These are phyloP conservation scores for Baeospora myosura DNA, from an alignment of 1,284 basidiomycete genomes.

Conservation along the genomic window DNA sequence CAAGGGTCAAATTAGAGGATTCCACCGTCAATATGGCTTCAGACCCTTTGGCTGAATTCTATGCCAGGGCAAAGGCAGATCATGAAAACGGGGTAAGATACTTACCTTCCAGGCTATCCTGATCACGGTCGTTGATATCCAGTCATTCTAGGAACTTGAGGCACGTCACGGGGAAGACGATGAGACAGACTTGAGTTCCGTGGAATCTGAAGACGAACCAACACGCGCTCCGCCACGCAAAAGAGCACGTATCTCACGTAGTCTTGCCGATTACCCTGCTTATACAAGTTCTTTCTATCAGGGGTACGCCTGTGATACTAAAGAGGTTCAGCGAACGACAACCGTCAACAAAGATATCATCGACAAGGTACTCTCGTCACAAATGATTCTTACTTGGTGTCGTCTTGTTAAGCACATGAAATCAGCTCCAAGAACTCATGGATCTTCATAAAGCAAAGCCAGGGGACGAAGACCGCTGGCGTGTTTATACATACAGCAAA, in stretches of 20 bases:
- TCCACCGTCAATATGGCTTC: constrained; percentile 6
- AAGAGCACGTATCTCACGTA: not conserved
- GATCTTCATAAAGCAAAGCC: constrained; percentile 51
- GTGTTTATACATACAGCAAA: constrained; percentile 54
- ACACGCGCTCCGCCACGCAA: not conserved
- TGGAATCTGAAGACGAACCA: constrained; percentile 19
- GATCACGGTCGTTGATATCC: not conserved
- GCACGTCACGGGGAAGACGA: constrained; percentile 15
- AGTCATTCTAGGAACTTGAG: constrained; percentile 7
- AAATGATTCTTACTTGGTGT: not conserved
- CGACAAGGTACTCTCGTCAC: constrained; percentile 41
- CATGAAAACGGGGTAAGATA: constrained; percentile 33
- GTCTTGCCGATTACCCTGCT: not conserved
- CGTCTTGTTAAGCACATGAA: constrained; percentile 3
- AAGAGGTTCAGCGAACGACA: constrained; percentile 22
- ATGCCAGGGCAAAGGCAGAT: constrained; percentile 45
- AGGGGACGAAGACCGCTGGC: constrained; percentile 54
- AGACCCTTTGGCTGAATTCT: constrained; percentile 61
- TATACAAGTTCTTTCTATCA: constrained; percentile 17
- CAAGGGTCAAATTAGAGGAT: not conserved
- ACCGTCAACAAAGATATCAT: constrained; percentile 62
- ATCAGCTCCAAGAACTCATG: constrained; percentile 55
- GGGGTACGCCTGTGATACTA: constrained; percentile 58
- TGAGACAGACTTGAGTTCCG: constrained; percentile 17
- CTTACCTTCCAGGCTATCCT: constrained; percentile 10